Percentiles rank a stretch among this genome's conserved stretches.
Evolutionary conservation across 306 rosid species (phyloP).

Genomic region (Spatholobus suberectus): DNA sequence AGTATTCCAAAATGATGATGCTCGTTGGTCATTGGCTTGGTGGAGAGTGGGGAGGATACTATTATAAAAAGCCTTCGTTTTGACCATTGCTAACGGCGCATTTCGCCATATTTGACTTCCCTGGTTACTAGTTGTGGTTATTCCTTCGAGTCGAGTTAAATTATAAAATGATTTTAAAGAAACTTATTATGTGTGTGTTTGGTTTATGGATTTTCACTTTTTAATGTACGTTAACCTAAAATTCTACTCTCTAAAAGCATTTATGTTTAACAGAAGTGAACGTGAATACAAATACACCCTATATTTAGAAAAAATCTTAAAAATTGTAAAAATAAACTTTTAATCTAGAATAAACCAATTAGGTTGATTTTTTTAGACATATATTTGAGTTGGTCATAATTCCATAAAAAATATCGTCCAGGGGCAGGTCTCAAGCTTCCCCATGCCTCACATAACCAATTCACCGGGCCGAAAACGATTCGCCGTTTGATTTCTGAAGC

Average conservation of each 20-base stretch:
- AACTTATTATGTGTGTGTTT: no score
- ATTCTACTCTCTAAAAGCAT: no score
- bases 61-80: conserved; percentile 5
- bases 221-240: no score
- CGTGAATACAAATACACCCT: no score
- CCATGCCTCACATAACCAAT: neutral
- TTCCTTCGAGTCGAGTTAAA: no score
- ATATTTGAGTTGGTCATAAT: neutral
- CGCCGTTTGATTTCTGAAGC: neutral
- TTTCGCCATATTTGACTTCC: neutral
- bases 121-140: no score
- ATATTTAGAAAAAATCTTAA: neutral
- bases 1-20: conserved; percentile 51
- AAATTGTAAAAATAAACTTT: neutral
- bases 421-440: neutral
- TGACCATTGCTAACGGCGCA: conserved; percentile 60
- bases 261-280: no score
- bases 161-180: neutral
- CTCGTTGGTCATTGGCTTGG: conserved; percentile 23
- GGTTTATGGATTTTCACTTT: no score
- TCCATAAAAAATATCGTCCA: neutral
- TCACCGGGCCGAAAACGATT: conserved; percentile 21
- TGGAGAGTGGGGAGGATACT: neutral
- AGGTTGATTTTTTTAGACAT: neutral
- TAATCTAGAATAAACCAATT: no score